Percentiles rank a stretch among this genome's conserved stretches.
These are phyloP conservation scores for Cladosporium oxysporum DNA, from an alignment of 2,329 filamentous ascomycete genomes.

Conservation along the genomic window DNA sequence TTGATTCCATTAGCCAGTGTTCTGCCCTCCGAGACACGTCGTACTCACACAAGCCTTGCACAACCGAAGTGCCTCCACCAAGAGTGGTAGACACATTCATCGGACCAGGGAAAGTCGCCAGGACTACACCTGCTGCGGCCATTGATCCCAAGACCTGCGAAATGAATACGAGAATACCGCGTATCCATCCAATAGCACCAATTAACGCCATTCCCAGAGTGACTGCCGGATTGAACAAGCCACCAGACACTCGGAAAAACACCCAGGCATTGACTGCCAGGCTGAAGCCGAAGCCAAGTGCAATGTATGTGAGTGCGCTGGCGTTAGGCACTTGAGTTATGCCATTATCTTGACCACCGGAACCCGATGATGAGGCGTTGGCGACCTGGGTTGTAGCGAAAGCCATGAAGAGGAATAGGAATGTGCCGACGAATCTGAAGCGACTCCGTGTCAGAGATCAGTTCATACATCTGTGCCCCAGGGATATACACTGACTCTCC, in stretches of 20 bases:
- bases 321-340: conserved; percentile 38
- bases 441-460: background rate
- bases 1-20: conserved; percentile 15
- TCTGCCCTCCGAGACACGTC: background rate
- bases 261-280: conserved; percentile 49
- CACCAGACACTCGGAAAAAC: conserved; percentile 47
- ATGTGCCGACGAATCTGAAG: conserved; percentile 43
- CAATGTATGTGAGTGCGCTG: conserved; percentile 41
- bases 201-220: conserved; percentile 51
- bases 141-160: conserved; percentile 50
- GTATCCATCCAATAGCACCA: conserved; percentile 49
- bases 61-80: conserved; percentile 44
- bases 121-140: conserved; percentile 47
- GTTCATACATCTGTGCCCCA: background rate
- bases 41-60: conserved; percentile 44
- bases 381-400: conserved; percentile 44
- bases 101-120: conserved; percentile 47
- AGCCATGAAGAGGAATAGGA: conserved; percentile 48
- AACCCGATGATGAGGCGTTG: conserved; percentile 37
- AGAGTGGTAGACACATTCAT: conserved; percentile 50
- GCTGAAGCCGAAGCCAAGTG: conserved; percentile 46
- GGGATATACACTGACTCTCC: conserved; percentile 37
- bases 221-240: conserved; percentile 45
- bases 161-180: conserved; percentile 46
- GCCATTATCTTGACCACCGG: conserved; percentile 23